Conservation (phyloP, 352 stramenopile genomes). For the Phytophthora cactorum region DNA sequence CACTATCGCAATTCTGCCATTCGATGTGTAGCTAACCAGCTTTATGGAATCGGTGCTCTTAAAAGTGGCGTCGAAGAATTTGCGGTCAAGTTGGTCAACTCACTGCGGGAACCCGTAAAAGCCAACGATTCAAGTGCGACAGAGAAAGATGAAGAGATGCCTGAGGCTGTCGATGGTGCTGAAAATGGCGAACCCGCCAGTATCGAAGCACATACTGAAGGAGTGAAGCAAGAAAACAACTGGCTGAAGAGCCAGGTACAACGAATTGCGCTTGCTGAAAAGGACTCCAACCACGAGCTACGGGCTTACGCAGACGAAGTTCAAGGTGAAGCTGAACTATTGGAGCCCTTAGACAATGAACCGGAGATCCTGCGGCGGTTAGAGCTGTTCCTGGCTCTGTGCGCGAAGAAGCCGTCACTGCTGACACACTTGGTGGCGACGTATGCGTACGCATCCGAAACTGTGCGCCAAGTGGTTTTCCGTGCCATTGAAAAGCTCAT, state of each 20-base stretch:
- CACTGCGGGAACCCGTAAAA: conserved; percentile 40
- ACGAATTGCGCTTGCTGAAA: conserved; percentile 32
- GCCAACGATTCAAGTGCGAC: conserved; percentile 4
- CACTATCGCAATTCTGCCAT: conserved; percentile 74
- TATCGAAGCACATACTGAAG: conserved; percentile 8
- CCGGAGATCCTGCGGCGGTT: conserved; percentile 69
- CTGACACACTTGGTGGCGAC: conserved; percentile 62
- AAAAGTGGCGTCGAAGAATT: conserved; percentile 70
- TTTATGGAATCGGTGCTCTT: conserved; percentile 62
- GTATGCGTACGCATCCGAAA: conserved; percentile 65
- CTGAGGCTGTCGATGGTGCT: conserved; percentile 12
- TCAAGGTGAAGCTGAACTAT: conserved; percentile 45
- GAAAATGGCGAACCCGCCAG: conserved; percentile 8
- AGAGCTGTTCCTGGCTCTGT: conserved; percentile 76
- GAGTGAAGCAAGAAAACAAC: conserved; percentile 8
- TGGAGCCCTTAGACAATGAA: conserved; percentile 49
- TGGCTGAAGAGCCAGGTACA: conserved; percentile 42
- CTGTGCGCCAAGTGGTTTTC: conserved; percentile 76
- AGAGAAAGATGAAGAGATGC: conserved; percentile 40
- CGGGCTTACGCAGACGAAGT: conserved; percentile 48
- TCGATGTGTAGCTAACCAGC: conserved; percentile 79
- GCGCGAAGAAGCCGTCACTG: conserved; percentile 76
- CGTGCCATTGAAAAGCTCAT: conserved; percentile 87
- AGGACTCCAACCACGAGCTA: conserved; percentile 41
- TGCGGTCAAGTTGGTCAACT: conserved; percentile 64